Conservation (phyloP, 2,329 filamentous ascomycete genomes). For the Lojkania enalia region DNA sequence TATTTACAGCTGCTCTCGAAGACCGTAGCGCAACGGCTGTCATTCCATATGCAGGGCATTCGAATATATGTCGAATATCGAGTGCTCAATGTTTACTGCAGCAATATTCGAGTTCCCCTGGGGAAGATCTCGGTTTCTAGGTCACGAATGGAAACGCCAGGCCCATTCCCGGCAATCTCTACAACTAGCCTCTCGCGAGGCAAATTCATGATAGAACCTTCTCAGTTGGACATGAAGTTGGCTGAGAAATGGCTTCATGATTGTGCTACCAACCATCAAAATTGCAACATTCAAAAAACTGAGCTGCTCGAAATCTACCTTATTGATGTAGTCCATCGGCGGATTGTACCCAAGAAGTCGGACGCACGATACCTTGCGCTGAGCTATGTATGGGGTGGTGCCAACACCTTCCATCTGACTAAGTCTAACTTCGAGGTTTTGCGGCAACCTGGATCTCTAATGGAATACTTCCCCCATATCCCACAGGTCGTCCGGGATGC, state of each 20-base stretch:
- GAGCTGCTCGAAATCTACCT: background rate
- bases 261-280: background rate
- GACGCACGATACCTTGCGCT: background rate
- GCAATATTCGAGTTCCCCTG: background rate
- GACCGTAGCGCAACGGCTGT: background rate
- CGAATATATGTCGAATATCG: background rate
- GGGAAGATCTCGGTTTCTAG: background rate
- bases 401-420: background rate
- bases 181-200: background rate
- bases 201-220: background rate
- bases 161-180: background rate
- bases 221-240: background rate
- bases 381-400: conserved; percentile 4
- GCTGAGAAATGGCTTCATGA: background rate
- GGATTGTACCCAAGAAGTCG: background rate
- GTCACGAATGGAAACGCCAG: background rate
- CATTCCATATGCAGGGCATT: background rate
- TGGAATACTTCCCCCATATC: background rate
- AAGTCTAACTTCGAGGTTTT: background rate
- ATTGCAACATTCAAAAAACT: background rate
- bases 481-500: conserved; percentile 8
- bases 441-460: background rate
- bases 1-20: background rate
- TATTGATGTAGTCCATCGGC: background rate
- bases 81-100: background rate